Evolutionary conservation across 2,329 filamentous ascomycete genomes (phyloP).

Genomic region (Alternaria arborescens): DNA sequence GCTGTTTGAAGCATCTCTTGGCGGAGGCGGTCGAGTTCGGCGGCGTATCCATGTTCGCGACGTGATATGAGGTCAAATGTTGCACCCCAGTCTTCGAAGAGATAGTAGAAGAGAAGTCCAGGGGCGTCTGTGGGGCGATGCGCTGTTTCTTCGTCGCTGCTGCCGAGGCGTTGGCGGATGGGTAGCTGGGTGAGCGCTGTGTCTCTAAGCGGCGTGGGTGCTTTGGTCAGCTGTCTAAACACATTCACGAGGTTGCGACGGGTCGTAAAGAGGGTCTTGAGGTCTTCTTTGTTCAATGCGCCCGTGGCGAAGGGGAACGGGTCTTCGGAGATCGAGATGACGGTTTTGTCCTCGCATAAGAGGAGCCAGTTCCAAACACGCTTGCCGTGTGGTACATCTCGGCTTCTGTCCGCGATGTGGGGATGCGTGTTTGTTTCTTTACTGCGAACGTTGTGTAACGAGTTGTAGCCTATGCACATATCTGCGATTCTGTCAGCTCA

Average conservation of each 20-base stretch:
- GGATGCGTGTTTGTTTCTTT: conserved; percentile 33
- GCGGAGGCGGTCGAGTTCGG: conserved; percentile 60
- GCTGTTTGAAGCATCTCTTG: conserved; percentile 64
- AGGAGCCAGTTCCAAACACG: conserved; percentile 76
- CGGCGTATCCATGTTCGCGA: conserved; percentile 56
- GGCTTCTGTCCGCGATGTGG: conserved; percentile 43
- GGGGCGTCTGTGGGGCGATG: conserved; percentile 63
- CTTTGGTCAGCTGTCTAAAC: conserved; percentile 67
- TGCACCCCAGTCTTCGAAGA: conserved; percentile 72
- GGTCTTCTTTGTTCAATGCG: conserved; percentile 52
- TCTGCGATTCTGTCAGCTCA: conserved; percentile 54
- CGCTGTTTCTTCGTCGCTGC: conserved; percentile 56
- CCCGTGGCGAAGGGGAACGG: conserved; percentile 54
- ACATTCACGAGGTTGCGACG: conserved; percentile 69
- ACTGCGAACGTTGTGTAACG: conserved; percentile 58
- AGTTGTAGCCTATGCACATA: conserved; percentile 77
- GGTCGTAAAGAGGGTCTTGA: conserved; percentile 59
- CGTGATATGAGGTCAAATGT: conserved; percentile 65
- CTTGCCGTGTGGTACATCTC: conserved; percentile 58
- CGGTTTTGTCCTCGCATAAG: conserved; percentile 74
- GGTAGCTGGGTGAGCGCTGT: conserved; percentile 56
- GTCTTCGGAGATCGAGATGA: conserved; percentile 74
- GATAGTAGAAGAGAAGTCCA: conserved; percentile 70
- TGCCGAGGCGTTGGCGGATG: conserved; percentile 55
- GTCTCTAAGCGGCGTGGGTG: conserved; percentile 53